A percentile compares a stretch with the other conserved stretches of the same genome.
phyloP scores from a whole-genome alignment of 2,329 filamentous ascomycete genomes.

The Emmonsiellopsis sp. region DNA sequence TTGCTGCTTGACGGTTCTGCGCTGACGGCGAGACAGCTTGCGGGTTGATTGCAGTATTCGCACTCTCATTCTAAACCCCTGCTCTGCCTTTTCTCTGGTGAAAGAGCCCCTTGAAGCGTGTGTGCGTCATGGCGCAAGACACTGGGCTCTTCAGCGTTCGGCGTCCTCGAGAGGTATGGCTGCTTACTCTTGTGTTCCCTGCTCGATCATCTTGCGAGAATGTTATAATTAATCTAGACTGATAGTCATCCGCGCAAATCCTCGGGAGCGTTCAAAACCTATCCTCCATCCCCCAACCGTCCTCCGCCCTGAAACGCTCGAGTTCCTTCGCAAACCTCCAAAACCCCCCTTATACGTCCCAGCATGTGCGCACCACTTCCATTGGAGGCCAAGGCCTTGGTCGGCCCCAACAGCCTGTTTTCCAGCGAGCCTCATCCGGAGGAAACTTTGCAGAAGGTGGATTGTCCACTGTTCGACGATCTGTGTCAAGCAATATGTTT shows the following conservation, averaged over 20 bases:
- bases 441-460: conserved; percentile 72
- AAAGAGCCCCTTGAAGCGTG: conserved; percentile 18
- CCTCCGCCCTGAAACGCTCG: conserved; percentile 88
- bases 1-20: background rate
- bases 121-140: conserved; percentile 68
- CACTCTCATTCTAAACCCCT: too few species aligned
- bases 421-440: conserved; percentile 63
- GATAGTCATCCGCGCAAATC: conserved; percentile 43
- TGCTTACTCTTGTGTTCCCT: background rate
- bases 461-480: conserved; percentile 73
- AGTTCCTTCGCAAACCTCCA: conserved; percentile 63
- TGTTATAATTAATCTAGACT: conserved; percentile 12
- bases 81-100: conserved; percentile 9
- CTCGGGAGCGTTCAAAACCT: conserved; percentile 76
- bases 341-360: conserved; percentile 53
- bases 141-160: conserved; percentile 83
- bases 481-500: conserved; percentile 60
- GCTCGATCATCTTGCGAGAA: background rate
- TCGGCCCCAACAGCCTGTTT: conserved; percentile 77
- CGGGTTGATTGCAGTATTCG: background rate
- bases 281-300: conserved; percentile 77
- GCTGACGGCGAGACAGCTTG: too few species aligned
- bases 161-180: conserved; percentile 71
- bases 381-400: conserved; percentile 80
- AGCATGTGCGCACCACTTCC: conserved; percentile 74